These are phyloP conservation scores for Ulota crispa DNA, from an alignment of 225 moss, liverwort and hornwort genomes.

Conservation along the genomic window DNA sequence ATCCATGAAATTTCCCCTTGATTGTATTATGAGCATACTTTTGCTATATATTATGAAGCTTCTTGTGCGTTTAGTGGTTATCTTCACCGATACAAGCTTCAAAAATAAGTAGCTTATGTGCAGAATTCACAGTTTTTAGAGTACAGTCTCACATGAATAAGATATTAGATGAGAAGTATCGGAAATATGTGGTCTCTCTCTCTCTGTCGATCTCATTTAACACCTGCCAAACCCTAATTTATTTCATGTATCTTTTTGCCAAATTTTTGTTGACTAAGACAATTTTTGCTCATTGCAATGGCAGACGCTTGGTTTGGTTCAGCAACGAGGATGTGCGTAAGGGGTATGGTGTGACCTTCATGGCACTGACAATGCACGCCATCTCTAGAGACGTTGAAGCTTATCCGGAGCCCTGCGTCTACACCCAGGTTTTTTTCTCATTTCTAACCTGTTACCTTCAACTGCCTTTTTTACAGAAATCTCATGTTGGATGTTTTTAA, in stretches of 20 bases:
- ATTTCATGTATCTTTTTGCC: not conserved
- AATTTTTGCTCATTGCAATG: conserved; percentile 23
- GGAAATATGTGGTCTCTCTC: not conserved
- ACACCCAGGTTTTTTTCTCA: conserved; percentile 69
- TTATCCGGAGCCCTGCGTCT: conserved; percentile 89
- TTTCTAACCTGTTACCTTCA: not conserved
- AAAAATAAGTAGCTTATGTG: not conserved
- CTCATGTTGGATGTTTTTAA: not conserved
- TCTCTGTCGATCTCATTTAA: not conserved
- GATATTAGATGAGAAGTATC: not conserved
- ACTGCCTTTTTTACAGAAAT: not conserved
- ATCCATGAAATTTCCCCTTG: too few species aligned
- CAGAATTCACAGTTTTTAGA: not conserved
- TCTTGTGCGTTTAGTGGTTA: not conserved
- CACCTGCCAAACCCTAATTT: not conserved
- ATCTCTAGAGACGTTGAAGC: conserved; percentile 86
- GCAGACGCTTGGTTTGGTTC: conserved; percentile 93
- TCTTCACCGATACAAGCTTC: conserved; percentile 5
- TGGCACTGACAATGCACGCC: conserved; percentile 95
- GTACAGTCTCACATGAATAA: not conserved
- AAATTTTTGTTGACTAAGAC: conserved; percentile 10
- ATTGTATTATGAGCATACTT: not conserved
- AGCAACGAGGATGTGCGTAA: conserved; percentile 75
- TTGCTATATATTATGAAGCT: not conserved
- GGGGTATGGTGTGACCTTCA: conserved; percentile 90